These are phyloP conservation scores for Fraxinus dipetala DNA, from an alignment of 305 asterid species.

Conservation along the genomic window DNA sequence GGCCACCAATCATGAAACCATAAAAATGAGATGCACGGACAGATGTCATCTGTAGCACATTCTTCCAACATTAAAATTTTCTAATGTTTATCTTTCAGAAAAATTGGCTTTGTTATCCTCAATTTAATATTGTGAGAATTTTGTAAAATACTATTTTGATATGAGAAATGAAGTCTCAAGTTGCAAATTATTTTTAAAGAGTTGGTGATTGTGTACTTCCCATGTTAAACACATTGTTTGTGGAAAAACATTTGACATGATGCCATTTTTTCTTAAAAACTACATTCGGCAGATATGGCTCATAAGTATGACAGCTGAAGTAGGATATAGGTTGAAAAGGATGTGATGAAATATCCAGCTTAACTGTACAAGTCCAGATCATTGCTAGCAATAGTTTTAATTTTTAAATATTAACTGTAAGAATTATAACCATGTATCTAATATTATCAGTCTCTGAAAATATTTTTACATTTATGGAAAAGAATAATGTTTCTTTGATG, in stretches of 20 bases:
- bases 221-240: neutral
- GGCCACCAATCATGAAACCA: neutral
- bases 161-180: neutral
- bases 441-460: neutral
- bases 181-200: neutral
- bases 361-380: neutral
- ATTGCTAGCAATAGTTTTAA: neutral
- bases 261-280: conserved; percentile 5
- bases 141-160: neutral
- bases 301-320: conserved; percentile 1
- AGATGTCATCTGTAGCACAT: neutral
- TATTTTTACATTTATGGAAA: neutral
- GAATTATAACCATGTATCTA: neutral
- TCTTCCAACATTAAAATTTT: neutral
- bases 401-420: neutral
- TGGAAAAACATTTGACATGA: neutral
- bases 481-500: neutral
- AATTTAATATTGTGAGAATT: neutral
- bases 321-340: neutral
- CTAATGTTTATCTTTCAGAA: neutral
- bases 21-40: neutral
- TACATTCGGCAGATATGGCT: neutral
- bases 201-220: neutral
- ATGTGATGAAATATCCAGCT: neutral
- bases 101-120: neutral